Base-by-base conservation (phyloP, 1,139 yeast genomes). In the Blastobotrys petasosporus region DNA sequence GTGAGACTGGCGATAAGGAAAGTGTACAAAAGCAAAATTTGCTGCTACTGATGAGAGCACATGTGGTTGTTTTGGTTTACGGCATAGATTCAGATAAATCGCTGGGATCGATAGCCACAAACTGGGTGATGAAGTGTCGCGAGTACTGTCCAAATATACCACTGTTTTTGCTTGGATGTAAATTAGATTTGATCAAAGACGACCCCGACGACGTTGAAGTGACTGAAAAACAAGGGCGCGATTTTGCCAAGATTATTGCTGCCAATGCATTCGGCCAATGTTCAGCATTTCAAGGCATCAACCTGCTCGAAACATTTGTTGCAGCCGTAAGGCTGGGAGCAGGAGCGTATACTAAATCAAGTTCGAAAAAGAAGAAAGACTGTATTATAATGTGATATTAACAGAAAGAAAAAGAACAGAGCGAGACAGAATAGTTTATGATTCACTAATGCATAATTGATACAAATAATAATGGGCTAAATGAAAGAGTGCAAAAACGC, bases 101-200 rank as follows among this genome's bases (percentile, higher is more conserved):
- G 10, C 23, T 41, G 23, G 40, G 13, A 4, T 30, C 40, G 11
- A 23, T 41, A 6, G 40, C 45, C 29, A 13, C 31, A 2, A 16
- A n/a, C 4, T 41, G 40, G 40, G 31, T 28, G 4, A 35, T 40
- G 4, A 35, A 36, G 30, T 10, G 30, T 8, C 11, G 17, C 9
- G 45, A 41, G 23, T 41, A 41, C 23, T 35, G 39, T 25, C 45
- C 45, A 28, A 32, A 16, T 7, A 41, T 40, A 9, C 45, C 45
- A 10, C n/a, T 17, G 5, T 41, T 36, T 30, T 36, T 41, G 15
- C 23, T 41, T 17, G 45, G 45, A 5, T 41, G 45, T 17, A 41
- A 41, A 20, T 10, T 13, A 10, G 45, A 41, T 30, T 13, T 41
- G 30, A 29, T 13, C 12, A 13, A 36, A 8, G 45, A 41, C 7